Base-by-base conservation (phyloP, 1,139 yeast species). In the Scheffersomyces parashehatae region DNA sequence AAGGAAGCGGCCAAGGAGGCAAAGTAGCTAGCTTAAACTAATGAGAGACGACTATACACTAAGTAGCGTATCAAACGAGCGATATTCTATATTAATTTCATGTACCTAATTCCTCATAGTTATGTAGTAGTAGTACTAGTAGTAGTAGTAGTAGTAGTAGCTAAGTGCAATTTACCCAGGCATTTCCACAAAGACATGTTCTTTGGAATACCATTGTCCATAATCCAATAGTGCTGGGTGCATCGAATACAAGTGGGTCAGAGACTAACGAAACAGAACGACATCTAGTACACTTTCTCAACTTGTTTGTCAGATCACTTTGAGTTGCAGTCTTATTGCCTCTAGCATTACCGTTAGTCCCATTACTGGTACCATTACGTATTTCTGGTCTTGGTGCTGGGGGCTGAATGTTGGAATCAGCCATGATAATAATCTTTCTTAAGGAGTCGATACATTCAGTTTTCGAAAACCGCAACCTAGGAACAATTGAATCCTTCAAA, bases 171-270 rank as follows among this genome's bases (percentile, higher is more conserved):
- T 68, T 72, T 2, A 79, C 79, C 93, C 93, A 86, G 4, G 83
- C 75, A 39, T 88, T 88, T 0, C 96, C 95, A 62, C 96, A 88
- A 20, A 86, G 69, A 62, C 96, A 88, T 14, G 81, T 80, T 50
- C 91, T 70, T 52, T 85, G 91, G 58, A 85, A 84, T 2, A 86
- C 85, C 70, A 82, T 73, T 0, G 87, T 81, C 89, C 91, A 85
- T 45, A 79, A 75, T 2, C 82, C 77, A 14, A 72, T 59, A 3
- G 67, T 54, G 47, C 56, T 69, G 31, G 72, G 65, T 3, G 61
- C 46, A 20, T 70, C 73, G 52, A 70, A 73, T 3, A 70, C 69
- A 38, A 68, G 53, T 2, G 76, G 77, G 47, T 78, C 84, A 12
- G 74, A 65, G 3, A 75, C 65, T 36, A 77, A 67, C 1, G 90